phyloP scores from a whole-genome alignment of 164 flowering plant species.

The Taxillus chinensis region DNA sequence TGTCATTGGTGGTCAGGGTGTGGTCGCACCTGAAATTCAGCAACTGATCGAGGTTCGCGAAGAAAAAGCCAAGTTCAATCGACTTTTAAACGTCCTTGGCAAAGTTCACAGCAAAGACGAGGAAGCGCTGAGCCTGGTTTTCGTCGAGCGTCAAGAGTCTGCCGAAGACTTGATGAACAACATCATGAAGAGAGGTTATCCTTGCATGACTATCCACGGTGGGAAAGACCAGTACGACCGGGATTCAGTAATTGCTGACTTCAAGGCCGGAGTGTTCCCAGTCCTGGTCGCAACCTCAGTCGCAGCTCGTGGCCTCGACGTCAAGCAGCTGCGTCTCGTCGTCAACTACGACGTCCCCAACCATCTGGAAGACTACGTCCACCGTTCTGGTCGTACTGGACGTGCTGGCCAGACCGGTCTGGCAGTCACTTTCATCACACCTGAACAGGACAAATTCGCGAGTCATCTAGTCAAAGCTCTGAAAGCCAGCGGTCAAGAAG shows the following conservation, averaged over 20 bases:
- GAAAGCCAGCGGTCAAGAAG: not conserved
- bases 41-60: not conserved
- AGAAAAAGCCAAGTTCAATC: not conserved
- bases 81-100: not conserved
- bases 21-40: not conserved
- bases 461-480: not conserved
- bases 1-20: not conserved
- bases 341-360: not conserved
- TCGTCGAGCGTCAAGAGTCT: not conserved
- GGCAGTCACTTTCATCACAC: not conserved
- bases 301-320: not conserved
- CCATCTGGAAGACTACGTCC: not conserved
- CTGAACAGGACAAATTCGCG: not conserved
- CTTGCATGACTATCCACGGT: not conserved
- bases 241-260: not conserved
- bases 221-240: not conserved
- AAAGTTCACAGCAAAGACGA: not conserved
- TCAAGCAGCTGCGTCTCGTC: not conserved
- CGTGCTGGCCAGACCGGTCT: not conserved
- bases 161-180: not conserved
- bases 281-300: not conserved
- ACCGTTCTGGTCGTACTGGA: not conserved
- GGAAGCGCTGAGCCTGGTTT: not conserved
- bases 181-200: not conserved
- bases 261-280: not conserved